A percentile compares a stretch with the other conserved stretches of the same genome.
Evolutionary conservation across 164 flowering plant genomes (phyloP).

Genomic region (Dillenia suffruticosa): DNA sequence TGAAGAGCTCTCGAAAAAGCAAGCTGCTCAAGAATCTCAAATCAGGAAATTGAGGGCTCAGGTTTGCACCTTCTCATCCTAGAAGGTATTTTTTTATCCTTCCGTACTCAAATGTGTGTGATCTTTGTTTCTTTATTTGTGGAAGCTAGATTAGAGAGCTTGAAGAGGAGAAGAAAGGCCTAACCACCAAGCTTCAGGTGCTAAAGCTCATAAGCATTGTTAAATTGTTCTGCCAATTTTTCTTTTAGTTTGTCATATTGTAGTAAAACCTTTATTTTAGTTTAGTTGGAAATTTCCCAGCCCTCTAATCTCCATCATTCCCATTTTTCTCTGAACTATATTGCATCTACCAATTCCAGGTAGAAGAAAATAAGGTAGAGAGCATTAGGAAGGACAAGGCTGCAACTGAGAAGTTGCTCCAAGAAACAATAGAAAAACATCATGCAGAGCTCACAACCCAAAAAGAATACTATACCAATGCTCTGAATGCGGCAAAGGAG

Average conservation of each 20-base stretch:
- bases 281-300: not conserved
- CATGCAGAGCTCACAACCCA: constrained; percentile 86
- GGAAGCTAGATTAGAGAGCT: constrained; percentile 86
- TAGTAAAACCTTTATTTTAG: not conserved
- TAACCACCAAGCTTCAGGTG: constrained; percentile 92
- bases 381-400: constrained; percentile 90
- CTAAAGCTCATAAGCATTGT: not conserved
- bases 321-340: not conserved
- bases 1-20: constrained; percentile 97
- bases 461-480: constrained; percentile 80
- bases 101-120: not conserved
- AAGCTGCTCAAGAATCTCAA: constrained; percentile 93
- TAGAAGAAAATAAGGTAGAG: constrained; percentile 94
- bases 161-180: constrained; percentile 97
- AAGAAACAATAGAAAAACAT: constrained; percentile 93
- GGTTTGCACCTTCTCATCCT: constrained; percentile 32
- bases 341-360: constrained; percentile 32
- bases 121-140: constrained; percentile 11
- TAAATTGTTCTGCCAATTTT: not conserved
- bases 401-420: constrained; percentile 85
- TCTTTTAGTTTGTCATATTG: not conserved
- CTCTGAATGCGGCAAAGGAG: constrained; percentile 86
- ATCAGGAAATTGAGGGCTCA: constrained; percentile 97
- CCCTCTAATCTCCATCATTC: not conserved
- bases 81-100: constrained; percentile 3